These are phyloP conservation scores for Microsporum audouinii DNA, from an alignment of 2,329 filamentous ascomycete genomes.

Conservation along the genomic window DNA sequence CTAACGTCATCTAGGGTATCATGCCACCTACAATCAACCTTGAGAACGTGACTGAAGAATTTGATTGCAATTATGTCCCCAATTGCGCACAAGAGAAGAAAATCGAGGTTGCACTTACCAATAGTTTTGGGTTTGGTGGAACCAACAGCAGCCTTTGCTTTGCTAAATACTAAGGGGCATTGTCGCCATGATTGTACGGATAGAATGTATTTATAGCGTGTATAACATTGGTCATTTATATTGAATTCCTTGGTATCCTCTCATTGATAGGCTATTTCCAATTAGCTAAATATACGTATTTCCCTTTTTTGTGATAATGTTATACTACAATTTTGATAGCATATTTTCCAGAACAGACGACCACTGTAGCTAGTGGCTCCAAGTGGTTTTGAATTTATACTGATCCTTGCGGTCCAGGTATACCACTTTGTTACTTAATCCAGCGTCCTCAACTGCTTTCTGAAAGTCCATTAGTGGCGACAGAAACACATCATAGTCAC, in stretches of 20 bases:
- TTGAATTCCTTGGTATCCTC: not conserved
- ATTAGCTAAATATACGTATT: not conserved
- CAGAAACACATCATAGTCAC: constrained; percentile 51
- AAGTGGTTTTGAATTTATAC: constrained; percentile 40
- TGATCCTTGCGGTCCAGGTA: constrained; percentile 50
- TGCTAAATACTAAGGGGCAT: constrained; percentile 17
- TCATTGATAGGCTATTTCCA: not conserved
- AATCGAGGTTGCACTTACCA: constrained; percentile 69
- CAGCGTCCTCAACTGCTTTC: constrained; percentile 43
- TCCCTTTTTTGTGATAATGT: not conserved
- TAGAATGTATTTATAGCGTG: not conserved
- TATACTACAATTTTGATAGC: not conserved
- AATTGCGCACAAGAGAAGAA: constrained; percentile 55
- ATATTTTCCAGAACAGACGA: not conserved
- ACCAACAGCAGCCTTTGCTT: constrained; percentile 90
- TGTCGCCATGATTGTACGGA: not conserved
- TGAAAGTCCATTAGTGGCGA: constrained; percentile 51
- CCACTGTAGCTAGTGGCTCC: not conserved
- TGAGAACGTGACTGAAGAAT: constrained; percentile 50
- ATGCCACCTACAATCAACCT: constrained; percentile 85
- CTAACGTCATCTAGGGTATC: constrained; percentile 45
- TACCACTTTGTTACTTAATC: constrained; percentile 43
- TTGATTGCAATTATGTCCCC: constrained; percentile 78
- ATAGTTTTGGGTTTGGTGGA: constrained; percentile 96
- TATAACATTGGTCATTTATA: not conserved